These are phyloP conservation scores for Acanthamoeba quina DNA, from an alignment of 208 protist species.

Conservation along the genomic window DNA sequence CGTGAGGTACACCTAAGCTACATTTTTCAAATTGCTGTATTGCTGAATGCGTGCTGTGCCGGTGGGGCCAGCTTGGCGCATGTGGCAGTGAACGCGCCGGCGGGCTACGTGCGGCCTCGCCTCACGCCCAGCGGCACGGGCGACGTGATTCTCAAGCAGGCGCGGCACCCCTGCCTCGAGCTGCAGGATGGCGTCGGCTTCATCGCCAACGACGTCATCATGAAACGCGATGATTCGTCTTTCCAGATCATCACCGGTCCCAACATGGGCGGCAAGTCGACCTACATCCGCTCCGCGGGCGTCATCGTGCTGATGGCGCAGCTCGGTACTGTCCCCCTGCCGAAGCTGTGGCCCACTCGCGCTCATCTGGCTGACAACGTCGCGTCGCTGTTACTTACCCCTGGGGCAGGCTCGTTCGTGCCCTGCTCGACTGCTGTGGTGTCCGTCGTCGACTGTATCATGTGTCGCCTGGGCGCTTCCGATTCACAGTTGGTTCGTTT, in stretches of 20 bases:
- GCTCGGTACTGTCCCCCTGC: not conserved
- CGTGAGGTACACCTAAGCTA: slow-evolving; percentile 83
- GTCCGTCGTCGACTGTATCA: slow-evolving; percentile 90
- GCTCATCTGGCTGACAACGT: slow-evolving; percentile 93
- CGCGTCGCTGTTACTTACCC: slow-evolving; percentile 98
- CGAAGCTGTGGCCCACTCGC: slow-evolving; percentile 87
- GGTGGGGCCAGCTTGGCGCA: not conserved
- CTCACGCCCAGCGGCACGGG: slow-evolving; percentile 47
- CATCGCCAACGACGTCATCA: slow-evolving; percentile 57
- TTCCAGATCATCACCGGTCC: slow-evolving; percentile 93
- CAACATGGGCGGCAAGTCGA: slow-evolving; percentile 99
- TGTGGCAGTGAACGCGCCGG: slow-evolving; percentile 19
- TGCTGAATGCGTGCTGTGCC: not conserved
- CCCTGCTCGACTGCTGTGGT: slow-evolving; percentile 91
- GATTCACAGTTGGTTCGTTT: slow-evolving; percentile 93
- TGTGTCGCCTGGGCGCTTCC: slow-evolving; percentile 98
- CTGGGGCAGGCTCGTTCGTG: slow-evolving; percentile 94
- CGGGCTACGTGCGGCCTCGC: slow-evolving; percentile 13
- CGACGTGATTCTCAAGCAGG: slow-evolving; percentile 64
- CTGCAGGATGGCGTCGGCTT: slow-evolving; percentile 48
- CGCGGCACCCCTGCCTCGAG: slow-evolving; percentile 91
- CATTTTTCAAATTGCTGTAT: not conserved
- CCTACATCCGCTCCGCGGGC: slow-evolving; percentile 80
- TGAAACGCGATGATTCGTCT: slow-evolving; percentile 67
- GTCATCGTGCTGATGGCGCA: slow-evolving; percentile 70